Evolutionary conservation across 2,329 filamentous ascomycete genomes (phyloP).

Genomic region (Monosporascus sp.): DNA sequence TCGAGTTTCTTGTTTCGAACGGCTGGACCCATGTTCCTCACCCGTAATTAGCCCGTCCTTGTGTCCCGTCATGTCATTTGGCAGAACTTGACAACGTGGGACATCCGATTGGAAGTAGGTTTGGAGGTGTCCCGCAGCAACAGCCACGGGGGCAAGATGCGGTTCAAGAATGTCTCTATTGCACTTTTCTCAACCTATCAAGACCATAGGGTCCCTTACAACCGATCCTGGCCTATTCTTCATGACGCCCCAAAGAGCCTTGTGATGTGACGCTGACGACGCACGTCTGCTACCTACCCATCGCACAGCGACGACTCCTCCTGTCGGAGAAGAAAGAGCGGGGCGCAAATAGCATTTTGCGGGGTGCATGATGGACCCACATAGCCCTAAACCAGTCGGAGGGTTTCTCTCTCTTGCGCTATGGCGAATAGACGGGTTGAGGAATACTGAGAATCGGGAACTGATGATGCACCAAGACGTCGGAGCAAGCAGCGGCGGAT

Average conservation of each 20-base stretch:
- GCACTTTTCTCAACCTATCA: no score
- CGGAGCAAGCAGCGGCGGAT: no score
- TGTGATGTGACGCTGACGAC: no score
- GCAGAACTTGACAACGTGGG: neutral
- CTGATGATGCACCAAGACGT: no score
- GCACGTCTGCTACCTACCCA: no score
- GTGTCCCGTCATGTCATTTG: neutral
- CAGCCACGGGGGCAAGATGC: neutral
- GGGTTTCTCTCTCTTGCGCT: neutral
- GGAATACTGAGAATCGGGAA: no score
- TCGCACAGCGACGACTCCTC: no score
- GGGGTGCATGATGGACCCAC: neutral
- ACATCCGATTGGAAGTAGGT: neutral
- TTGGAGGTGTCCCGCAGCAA: neutral
- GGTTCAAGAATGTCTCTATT: neutral
- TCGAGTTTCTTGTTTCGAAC: neutral
- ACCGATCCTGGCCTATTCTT: no score
- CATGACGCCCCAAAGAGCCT: no score
- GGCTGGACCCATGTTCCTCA: neutral
- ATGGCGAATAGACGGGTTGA: neutral
- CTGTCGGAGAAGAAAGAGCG: no score
- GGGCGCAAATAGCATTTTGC: neutral
- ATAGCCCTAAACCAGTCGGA: neutral
- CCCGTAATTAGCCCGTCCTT: neutral
- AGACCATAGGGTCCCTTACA: no score